A percentile compares a stretch with the other conserved stretches of the same genome.
Evolutionary conservation across 1,284 basidiomycete genomes (phyloP).

Genomic region (Leucoagaricus sp.): DNA sequence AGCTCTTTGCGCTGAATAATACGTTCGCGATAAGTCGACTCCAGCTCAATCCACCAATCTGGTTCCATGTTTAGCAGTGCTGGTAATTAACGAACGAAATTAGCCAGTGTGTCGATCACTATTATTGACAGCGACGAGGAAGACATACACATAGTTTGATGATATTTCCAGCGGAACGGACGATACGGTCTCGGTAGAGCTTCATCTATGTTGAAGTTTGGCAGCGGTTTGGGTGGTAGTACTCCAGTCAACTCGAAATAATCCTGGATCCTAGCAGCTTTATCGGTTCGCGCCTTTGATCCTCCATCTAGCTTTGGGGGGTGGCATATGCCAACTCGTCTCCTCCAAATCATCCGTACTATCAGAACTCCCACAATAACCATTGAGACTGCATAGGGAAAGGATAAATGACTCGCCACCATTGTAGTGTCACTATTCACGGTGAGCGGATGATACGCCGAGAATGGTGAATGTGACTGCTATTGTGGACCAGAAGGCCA

Average conservation of each 20-base stretch:
- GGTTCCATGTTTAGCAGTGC: constrained; percentile 49
- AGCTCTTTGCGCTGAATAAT: constrained; percentile 43
- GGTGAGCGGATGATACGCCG: background rate
- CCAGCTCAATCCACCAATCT: constrained; percentile 55
- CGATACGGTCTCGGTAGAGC: constrained; percentile 50
- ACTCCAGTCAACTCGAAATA: constrained; percentile 45
- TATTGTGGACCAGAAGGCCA: too few species aligned
- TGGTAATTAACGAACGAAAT: constrained; percentile 19
- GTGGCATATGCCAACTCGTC: too few species aligned
- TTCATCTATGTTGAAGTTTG: constrained; percentile 42
- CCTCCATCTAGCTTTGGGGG: background rate
- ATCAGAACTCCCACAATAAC: background rate
- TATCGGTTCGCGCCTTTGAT: background rate
- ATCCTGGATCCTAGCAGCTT: constrained; percentile 12
- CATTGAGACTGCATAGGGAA: background rate
- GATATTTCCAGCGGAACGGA: constrained; percentile 53
- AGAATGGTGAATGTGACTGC: too few species aligned
- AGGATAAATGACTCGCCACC: background rate
- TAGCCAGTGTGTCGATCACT: background rate
- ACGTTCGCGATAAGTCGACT: constrained; percentile 47
- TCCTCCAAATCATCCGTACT: background rate
- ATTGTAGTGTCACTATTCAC: background rate
- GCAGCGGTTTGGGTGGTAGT: constrained; percentile 40
- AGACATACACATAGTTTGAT: constrained; percentile 52
- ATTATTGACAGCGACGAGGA: background rate